Conservation (phyloP, 495 filamentous ascomycete genomes). For the Thermothielavioides terrestris region DNA sequence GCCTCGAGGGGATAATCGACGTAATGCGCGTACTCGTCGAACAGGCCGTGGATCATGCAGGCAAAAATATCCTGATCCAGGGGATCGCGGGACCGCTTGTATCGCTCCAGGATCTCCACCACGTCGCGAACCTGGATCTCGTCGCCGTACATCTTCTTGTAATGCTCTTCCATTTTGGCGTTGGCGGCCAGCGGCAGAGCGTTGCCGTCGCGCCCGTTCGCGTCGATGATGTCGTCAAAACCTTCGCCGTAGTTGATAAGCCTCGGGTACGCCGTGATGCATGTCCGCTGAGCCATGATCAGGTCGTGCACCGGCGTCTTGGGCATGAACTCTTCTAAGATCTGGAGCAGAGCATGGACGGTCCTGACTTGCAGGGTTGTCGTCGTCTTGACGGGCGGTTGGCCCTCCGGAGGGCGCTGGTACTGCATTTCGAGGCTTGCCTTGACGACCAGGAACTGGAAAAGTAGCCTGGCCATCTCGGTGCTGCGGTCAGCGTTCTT, state of each 20-base stretch:
- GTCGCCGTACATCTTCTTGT: conserved; percentile 90
- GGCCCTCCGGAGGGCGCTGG: conserved; percentile 56
- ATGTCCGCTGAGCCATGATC: conserved; percentile 64
- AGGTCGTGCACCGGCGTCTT: conserved; percentile 40
- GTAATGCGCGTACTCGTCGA: conserved; percentile 96
- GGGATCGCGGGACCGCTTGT: conserved; percentile 77
- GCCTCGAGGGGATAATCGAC: conserved; percentile 89
- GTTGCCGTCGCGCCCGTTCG: conserved; percentile 71
- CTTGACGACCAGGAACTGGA: conserved; percentile 72
- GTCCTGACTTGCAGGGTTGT: conserved; percentile 70
- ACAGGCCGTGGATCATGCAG: conserved; percentile 96
- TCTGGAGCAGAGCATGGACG: conserved; percentile 69
- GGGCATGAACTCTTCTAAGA: conserved; percentile 57
- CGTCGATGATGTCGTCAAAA: conserved; percentile 80
- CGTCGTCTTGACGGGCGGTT: conserved; percentile 32
- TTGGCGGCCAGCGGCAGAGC: conserved; percentile 68
- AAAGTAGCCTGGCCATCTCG: conserved; percentile 54
- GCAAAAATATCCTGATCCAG: conserved; percentile 89
- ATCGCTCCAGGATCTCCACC: conserved; percentile 67
- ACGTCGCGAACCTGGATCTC: conserved; percentile 74
- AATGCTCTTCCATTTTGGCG: conserved; percentile 89
- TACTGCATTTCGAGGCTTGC: conserved; percentile 68
- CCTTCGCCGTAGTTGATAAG: conserved; percentile 94
- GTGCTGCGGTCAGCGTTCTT: conserved; percentile 50
- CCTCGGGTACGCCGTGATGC: conserved; percentile 88